Percentiles rank a stretch among this genome's conserved stretches.
These are phyloP conservation scores for Solanum neorickii DNA, from an alignment of 257 asterid species.

Conservation along the genomic window DNA sequence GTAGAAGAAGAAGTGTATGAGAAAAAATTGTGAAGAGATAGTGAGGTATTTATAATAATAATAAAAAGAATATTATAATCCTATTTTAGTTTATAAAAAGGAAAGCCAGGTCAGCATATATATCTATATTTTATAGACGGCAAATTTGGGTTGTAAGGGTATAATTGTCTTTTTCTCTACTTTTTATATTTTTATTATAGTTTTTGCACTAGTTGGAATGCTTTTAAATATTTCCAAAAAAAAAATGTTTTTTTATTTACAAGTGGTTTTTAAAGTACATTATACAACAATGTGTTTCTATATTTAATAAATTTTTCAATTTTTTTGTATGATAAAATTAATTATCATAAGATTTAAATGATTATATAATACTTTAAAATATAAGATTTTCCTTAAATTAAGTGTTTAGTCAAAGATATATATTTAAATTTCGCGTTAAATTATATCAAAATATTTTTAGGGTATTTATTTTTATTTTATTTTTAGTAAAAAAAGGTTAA, in stretches of 20 bases:
- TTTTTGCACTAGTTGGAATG: background rate
- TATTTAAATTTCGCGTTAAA: background rate
- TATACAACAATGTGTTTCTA: background rate
- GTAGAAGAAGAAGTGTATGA: background rate
- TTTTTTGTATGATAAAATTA: too few relatives aligned
- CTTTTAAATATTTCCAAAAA: background rate
- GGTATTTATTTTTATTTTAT: background rate
- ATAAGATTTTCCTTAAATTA: background rate
- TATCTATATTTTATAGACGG: too few relatives aligned
- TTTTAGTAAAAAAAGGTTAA: background rate
- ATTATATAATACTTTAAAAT: rapidly evolving
- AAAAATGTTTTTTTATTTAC: background rate
- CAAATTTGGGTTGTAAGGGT: background rate
- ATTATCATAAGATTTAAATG: background rate
- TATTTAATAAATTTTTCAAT: too few relatives aligned
- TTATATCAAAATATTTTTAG: too few relatives aligned
- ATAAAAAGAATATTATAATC: background rate
- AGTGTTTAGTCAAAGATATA: background rate
- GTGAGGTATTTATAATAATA: background rate
- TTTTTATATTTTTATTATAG: background rate
- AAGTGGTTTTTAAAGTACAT: background rate
- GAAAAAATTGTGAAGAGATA: background rate
- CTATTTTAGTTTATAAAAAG: background rate
- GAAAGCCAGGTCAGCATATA: background rate
- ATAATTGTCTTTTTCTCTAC: background rate